A percentile compares a stretch with the other conserved stretches of the same genome.
phyloP scores from a whole-genome alignment of 805 yeast genomes.

The Ogataea zsoltii region DNA sequence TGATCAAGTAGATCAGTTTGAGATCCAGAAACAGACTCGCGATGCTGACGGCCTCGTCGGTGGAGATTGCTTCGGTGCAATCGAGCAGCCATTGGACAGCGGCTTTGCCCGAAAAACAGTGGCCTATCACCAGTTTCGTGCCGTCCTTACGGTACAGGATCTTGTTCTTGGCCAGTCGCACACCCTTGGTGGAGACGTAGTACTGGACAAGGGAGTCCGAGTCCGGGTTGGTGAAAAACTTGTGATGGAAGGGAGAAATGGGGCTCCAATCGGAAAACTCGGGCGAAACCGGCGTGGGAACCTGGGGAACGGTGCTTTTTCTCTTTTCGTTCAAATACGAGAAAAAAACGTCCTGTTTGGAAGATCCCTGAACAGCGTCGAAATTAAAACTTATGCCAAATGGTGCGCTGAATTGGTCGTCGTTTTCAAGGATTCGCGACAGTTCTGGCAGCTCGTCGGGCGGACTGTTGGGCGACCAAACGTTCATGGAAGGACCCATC shows the following conservation, averaged over 20 bases:
- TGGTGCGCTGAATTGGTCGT: slow-evolving; percentile 11
- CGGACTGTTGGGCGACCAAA: slow-evolving; percentile 60
- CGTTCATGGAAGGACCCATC: slow-evolving; percentile 67
- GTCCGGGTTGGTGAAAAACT: slow-evolving; percentile 84
- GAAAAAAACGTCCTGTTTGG: slow-evolving; percentile 21
- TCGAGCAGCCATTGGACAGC: slow-evolving; percentile 87
- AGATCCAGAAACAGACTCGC: slow-evolving; percentile 50
- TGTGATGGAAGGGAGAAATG: slow-evolving; percentile 68
- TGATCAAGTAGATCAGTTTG: slow-evolving; percentile 44
- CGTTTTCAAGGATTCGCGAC: slow-evolving; percentile 20
- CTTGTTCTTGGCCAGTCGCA: slow-evolving; percentile 54
- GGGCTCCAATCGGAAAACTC: background rate
- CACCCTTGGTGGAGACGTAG: slow-evolving; percentile 65
- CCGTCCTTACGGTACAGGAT: slow-evolving; percentile 13
- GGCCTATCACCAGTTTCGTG: slow-evolving; percentile 37
- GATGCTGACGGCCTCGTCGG: slow-evolving; percentile 53
- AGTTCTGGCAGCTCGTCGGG: slow-evolving; percentile 50
- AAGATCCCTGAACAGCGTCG: slow-evolving; percentile 5
- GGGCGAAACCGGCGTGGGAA: slow-evolving; percentile 2
- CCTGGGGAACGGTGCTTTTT: slow-evolving; percentile 5
- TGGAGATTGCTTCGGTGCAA: slow-evolving; percentile 70
- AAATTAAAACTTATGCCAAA: slow-evolving; percentile 15
- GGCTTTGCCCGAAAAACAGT: slow-evolving; percentile 72
- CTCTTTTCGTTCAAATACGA: slow-evolving; percentile 25
- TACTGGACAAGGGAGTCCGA: slow-evolving; percentile 82